Evolutionary conservation across 2,329 filamentous ascomycete genomes (phyloP).

Genomic region (Botrytis aclada): DNA sequence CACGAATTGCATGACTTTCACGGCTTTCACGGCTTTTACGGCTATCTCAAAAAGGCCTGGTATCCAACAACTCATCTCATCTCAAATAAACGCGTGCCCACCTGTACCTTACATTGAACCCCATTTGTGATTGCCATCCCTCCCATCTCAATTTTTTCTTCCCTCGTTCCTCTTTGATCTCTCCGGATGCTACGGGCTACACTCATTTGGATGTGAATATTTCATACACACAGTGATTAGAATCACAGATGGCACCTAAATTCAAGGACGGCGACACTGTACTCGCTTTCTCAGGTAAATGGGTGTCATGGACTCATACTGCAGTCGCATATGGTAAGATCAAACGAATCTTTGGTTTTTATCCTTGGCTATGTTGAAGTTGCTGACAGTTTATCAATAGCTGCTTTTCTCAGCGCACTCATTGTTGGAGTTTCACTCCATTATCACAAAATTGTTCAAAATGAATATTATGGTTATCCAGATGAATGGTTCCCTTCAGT

Average conservation of each 20-base stretch:
- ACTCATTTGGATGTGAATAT: constrained; percentile 35
- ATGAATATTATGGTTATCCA: constrained; percentile 92
- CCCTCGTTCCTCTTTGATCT: constrained; percentile 17
- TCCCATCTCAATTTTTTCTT: background rate
- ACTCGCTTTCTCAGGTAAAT: constrained; percentile 74
- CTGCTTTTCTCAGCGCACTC: constrained; percentile 83
- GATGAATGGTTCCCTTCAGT: constrained; percentile 97
- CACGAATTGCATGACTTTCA: background rate
- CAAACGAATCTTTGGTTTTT: background rate
- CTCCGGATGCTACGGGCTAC: constrained; percentile 31
- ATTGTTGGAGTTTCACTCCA: constrained; percentile 78
- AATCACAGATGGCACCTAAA: constrained; percentile 44
- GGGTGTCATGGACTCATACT: constrained; percentile 88
- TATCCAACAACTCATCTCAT: background rate
- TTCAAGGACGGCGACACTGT: constrained; percentile 64
- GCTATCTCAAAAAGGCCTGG: background rate
- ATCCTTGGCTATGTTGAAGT: background rate
- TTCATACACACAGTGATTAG: constrained; percentile 16
- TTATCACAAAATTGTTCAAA: constrained; percentile 96
- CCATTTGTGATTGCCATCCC: background rate
- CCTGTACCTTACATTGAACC: constrained; percentile 15
- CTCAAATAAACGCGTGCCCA: constrained; percentile 2
- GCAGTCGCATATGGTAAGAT: constrained; percentile 70
- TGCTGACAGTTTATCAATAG: constrained; percentile 42
- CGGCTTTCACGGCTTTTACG: background rate